A percentile compares a stretch with the other conserved stretches of the same genome.
These are phyloP conservation scores for Chalaropsis thielavioides DNA, from an alignment of 2,329 filamentous ascomycete genomes.

Conservation along the genomic window DNA sequence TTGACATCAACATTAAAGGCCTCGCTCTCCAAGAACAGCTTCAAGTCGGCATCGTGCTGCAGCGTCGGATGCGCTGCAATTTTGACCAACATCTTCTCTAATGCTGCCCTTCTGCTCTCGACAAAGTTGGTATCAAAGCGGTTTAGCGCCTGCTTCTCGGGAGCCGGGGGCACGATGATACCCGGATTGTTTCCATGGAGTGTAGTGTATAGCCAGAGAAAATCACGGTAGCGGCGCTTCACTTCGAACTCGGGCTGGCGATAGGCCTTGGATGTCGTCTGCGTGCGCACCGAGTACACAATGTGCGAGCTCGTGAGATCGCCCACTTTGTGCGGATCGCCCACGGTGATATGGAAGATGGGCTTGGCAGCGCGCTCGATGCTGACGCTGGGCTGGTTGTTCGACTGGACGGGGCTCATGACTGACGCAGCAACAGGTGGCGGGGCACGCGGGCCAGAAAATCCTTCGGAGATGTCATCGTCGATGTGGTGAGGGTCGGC, in stretches of 20 bases:
- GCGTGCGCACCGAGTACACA: slow-evolving; percentile 84
- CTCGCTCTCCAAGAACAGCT: slow-evolving; percentile 93
- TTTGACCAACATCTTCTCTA: slow-evolving; percentile 98
- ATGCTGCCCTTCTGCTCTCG: slow-evolving; percentile 73
- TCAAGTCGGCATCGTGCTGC: slow-evolving; percentile 85
- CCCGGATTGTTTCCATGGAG: slow-evolving; percentile 90
- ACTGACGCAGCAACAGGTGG: slow-evolving; percentile 47
- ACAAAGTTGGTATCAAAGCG: slow-evolving; percentile 96
- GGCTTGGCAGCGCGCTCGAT: slow-evolving; percentile 90
- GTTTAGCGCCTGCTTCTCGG: slow-evolving; percentile 94
- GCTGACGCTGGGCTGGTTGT: slow-evolving; percentile 63
- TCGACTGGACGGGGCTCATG: slow-evolving; percentile 37
- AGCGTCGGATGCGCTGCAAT: slow-evolving; percentile 76
- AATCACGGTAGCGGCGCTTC: slow-evolving; percentile 86
- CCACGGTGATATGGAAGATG: slow-evolving; percentile 76
- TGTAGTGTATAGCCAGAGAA: slow-evolving; percentile 93
- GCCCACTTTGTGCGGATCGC: slow-evolving; percentile 94
- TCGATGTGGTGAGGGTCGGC: slow-evolving; percentile 52
- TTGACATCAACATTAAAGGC: slow-evolving; percentile 93
- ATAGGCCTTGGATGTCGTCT: slow-evolving; percentile 95
- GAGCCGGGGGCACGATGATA: slow-evolving; percentile 85
- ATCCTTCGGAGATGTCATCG: slow-evolving; percentile 25
- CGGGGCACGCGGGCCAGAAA: slow-evolving; percentile 46
- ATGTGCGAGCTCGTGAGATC: slow-evolving; percentile 95
- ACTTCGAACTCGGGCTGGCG: slow-evolving; percentile 85